Evolutionary conservation across 306 rosid species (phyloP).

Genomic region (Gastrolobium villosum): DNA sequence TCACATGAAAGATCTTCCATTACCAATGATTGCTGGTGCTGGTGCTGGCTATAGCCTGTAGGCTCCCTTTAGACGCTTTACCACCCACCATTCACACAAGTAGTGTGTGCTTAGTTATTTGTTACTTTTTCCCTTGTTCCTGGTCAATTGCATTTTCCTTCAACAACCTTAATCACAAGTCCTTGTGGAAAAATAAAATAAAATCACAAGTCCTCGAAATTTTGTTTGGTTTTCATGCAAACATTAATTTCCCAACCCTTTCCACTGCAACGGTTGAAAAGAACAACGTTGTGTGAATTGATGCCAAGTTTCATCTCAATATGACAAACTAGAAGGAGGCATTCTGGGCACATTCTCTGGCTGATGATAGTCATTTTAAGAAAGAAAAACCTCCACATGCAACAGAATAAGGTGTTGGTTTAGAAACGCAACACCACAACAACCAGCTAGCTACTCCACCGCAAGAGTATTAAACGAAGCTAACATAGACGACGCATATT

Average conservation of each 20-base stretch:
- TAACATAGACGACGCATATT: neutral
- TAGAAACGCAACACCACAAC: slow-evolving; percentile 14
- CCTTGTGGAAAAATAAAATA: neutral
- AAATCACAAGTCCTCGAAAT: neutral
- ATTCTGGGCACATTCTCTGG: neutral
- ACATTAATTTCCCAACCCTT: no score
- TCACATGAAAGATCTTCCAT: slow-evolving; percentile 10
- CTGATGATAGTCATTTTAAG: neutral
- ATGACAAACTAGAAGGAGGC: neutral
- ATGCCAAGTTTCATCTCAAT: neutral
- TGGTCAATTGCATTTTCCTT: neutral
- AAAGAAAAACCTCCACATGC: slow-evolving; percentile 35
- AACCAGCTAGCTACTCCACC: slow-evolving; percentile 37
- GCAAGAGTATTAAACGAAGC: slow-evolving; percentile 30
- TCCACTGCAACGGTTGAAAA: no score
- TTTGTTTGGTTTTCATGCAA: neutral
- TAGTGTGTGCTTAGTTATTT: neutral
- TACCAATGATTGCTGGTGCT: neutral
- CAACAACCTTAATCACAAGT: slow-evolving; percentile 9
- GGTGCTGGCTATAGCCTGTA: neutral
- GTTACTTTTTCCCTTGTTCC: neutral
- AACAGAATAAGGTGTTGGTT: slow-evolving; percentile 13
- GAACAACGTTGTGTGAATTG: no score
- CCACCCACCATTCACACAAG: slow-evolving; percentile 1
- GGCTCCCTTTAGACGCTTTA: neutral